phyloP scores from a whole-genome alignment of 306 rosid species.

The Dalbergia cultrata region DNA sequence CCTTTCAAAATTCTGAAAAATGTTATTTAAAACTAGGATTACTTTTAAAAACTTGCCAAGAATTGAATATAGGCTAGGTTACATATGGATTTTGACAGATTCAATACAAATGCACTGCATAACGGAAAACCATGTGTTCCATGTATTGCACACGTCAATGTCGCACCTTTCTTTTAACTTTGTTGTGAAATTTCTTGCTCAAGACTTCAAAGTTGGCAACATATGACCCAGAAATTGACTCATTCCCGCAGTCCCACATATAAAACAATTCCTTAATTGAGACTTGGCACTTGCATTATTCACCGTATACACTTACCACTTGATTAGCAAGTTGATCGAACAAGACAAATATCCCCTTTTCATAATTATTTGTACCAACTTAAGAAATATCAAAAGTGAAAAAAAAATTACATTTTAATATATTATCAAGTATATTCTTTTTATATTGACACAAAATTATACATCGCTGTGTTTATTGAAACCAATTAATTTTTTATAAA shows the following conservation, averaged over 20 bases:
- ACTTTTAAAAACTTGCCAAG: no score
- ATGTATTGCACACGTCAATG: background rate
- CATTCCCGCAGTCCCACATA: background rate
- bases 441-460: no score
- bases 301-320: background rate
- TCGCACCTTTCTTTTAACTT: background rate
- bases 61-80: background rate
- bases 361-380: background rate
- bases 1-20: no score
- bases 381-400: no score
- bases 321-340: slow-evolving; percentile 15
- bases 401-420: background rate
- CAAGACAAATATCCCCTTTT: slow-evolving; percentile 32
- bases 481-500: no score
- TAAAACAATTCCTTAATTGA: background rate
- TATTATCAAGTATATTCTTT: no score
- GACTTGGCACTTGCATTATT: background rate
- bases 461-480: no score
- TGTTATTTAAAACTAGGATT: no score
- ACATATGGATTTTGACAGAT: background rate
- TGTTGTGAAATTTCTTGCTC: background rate
- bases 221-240: slow-evolving; percentile 17
- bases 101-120: slow-evolving; percentile 39
- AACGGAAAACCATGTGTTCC: background rate
- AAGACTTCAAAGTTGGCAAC: background rate